Evolutionary conservation across 2,329 filamentous ascomycete genomes (phyloP).

Genomic region (Pseudogymnoascus sp.): DNA sequence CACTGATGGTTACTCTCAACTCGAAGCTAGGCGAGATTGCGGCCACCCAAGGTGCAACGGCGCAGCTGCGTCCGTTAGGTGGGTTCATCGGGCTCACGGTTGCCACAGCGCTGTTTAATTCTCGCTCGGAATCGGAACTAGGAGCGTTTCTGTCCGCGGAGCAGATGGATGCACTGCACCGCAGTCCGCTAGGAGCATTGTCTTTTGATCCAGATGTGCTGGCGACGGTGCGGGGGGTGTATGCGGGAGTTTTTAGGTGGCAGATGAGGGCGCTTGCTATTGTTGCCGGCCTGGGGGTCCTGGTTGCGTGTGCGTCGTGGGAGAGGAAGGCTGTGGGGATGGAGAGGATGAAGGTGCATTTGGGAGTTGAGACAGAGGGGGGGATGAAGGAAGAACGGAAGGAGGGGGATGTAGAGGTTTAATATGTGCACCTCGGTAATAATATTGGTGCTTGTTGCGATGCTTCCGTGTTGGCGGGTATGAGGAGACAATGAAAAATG

Average conservation of each 20-base stretch:
- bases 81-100: slow-evolving; percentile 52
- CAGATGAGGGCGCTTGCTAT: not conserved
- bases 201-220: not conserved
- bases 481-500: not conserved
- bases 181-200: not conserved
- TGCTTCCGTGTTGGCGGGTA: not conserved
- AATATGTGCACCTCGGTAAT: not conserved
- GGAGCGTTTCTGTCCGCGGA: not conserved
- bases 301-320: not conserved
- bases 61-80: slow-evolving; percentile 53
- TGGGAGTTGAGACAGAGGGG: not conserved
- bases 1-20: slow-evolving; percentile 1
- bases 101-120: slow-evolving; percentile 48
- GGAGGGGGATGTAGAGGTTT: not conserved
- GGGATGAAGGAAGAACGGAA: not conserved
- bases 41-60: slow-evolving; percentile 52
- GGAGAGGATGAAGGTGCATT: slow-evolving; percentile 2
- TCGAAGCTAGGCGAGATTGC: slow-evolving; percentile 27
- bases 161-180: not conserved
- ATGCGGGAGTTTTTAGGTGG: not conserved
- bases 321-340: not conserved
- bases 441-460: not conserved
- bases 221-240: not conserved
- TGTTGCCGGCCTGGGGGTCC: not conserved
- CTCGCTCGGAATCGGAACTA: not conserved